phyloP scores from a whole-genome alignment of 352 stramenopile species.

The Pythium sp. region DNA sequence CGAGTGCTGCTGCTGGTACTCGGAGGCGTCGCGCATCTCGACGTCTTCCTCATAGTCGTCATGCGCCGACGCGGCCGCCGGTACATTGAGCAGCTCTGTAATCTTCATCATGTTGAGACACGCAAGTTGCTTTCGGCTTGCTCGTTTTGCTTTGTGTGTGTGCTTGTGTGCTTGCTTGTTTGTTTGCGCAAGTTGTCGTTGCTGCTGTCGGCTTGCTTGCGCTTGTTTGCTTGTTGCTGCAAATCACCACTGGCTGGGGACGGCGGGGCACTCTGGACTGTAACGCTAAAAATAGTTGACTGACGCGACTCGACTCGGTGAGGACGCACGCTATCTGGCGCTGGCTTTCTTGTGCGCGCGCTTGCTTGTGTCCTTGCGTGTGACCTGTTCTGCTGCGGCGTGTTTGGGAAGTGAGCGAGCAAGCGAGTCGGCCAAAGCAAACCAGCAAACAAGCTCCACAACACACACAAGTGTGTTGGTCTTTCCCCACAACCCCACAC shows the following conservation, averaged over 20 bases:
- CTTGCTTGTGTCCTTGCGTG: not conserved
- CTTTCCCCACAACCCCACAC: not conserved
- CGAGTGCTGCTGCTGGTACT: not conserved
- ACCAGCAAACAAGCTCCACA: not conserved
- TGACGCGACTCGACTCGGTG: too few species aligned
- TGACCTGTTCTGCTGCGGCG: not conserved
- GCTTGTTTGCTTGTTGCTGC: not conserved
- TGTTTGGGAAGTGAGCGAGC: conserved; percentile 1
- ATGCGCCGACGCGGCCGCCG: not conserved
- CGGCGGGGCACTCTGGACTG: too few species aligned
- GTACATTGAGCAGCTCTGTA: conserved; percentile 31
- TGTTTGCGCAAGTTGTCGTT: not conserved
- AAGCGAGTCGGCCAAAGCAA: not conserved
- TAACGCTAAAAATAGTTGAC: not conserved
- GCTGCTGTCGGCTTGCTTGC: too few species aligned
- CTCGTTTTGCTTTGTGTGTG: not conserved
- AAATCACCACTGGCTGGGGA: not conserved
- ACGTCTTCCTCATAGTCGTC: not conserved
- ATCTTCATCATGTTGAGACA: conserved; percentile 30
- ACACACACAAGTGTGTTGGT: not conserved
- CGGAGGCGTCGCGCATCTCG: not conserved
- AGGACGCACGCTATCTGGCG: not conserved
- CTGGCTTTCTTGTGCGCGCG: not conserved
- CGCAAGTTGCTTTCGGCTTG: not conserved
- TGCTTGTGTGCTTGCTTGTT: not conserved